Evolutionary conservation across 345 rosid genomes (phyloP).

Genomic region (Orychophragmus violaceus): DNA sequence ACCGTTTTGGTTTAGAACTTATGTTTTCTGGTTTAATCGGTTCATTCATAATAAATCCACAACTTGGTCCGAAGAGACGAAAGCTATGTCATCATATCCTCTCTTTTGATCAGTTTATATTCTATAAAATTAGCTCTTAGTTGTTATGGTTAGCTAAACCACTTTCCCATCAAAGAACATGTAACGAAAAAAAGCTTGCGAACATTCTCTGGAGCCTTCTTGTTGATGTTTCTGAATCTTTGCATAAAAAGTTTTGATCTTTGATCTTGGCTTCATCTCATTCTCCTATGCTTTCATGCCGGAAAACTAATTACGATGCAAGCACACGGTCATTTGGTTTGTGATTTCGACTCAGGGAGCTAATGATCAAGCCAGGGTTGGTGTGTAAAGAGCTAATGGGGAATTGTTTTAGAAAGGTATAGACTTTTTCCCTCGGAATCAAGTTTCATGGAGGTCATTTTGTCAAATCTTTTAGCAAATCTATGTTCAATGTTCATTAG

Average conservation of each 20-base stretch:
- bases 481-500: background rate
- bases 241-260: background rate
- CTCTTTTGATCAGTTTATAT: conserved; percentile 4
- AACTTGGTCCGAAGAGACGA: no score
- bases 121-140: background rate
- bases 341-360: conserved; percentile 26
- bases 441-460: background rate
- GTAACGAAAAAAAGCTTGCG: background rate
- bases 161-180: background rate
- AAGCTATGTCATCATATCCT: background rate
- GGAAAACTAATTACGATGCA: background rate
- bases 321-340: background rate
- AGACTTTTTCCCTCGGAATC: background rate
- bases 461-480: background rate
- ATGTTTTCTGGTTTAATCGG: no score
- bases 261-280: background rate
- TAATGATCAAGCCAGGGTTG: conserved; percentile 25
- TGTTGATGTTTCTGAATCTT: background rate
- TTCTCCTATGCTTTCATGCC: background rate
- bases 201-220: background rate
- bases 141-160: background rate
- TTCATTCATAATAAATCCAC: no score
- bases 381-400: conserved; percentile 34
- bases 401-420: conserved; percentile 37
- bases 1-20: no score